A percentile compares a stretch with the other conserved stretches of the same genome.
phyloP scores from a whole-genome alignment of 208 protist species.

The Acanthamoeba triangularis region DNA sequence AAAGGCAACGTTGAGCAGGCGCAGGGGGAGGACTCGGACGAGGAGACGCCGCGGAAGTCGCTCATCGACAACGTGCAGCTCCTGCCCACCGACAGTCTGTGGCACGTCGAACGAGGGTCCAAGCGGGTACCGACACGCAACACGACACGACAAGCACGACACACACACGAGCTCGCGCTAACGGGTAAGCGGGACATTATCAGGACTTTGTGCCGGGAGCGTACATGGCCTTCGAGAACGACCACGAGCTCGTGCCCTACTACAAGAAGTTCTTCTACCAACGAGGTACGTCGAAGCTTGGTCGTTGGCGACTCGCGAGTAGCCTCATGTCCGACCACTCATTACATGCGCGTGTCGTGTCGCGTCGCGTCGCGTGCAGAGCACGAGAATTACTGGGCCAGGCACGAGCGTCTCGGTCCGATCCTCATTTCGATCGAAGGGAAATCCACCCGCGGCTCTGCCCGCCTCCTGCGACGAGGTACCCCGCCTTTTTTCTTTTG shows the following conservation, averaged over 20 bases:
- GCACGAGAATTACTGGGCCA: conserved; percentile 17
- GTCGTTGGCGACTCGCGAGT: neutral
- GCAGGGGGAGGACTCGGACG: neutral
- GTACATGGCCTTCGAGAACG: conserved; percentile 51
- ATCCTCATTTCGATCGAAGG: conserved; percentile 9
- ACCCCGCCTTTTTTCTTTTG: too few species aligned
- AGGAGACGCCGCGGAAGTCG: neutral
- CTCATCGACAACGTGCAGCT: conserved; percentile 26
- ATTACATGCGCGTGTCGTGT: neutral
- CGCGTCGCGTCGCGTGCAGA: neutral
- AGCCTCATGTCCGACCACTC: neutral
- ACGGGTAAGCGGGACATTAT: neutral
- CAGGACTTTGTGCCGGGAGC: conserved; percentile 59
- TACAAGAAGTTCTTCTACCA: conserved; percentile 35
- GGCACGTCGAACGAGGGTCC: neutral
- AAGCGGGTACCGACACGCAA: neutral
- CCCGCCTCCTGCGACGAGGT: neutral
- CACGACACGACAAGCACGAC: neutral
- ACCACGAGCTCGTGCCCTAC: conserved; percentile 1
- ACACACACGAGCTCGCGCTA: neutral
- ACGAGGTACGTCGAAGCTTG: neutral
- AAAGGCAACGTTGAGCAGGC: neutral
- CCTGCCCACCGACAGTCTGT: neutral
- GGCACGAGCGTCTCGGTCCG: neutral
- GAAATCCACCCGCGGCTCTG: neutral